Base-by-base conservation (phyloP, 2,329 filamentous ascomycete species). In the Neurospora sp. region DNA sequence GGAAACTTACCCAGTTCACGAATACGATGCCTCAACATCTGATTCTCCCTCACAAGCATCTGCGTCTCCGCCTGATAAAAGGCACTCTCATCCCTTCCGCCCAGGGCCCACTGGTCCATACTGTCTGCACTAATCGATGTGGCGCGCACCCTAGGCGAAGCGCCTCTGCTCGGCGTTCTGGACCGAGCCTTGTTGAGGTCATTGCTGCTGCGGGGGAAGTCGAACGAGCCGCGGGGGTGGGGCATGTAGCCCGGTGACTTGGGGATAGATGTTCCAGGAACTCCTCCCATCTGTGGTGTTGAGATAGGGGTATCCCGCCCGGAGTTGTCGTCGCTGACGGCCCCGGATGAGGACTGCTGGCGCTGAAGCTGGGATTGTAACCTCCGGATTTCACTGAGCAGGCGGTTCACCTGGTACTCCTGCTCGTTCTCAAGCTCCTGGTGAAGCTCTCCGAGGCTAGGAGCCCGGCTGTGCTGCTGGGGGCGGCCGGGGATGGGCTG, bases 51-150 rank as follows among this genome's bases (percentile, higher is more conserved):
- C 28, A 89, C 86, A 75, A 95, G 80, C 81, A 88, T 93, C 79
- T 93, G 90, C 1, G 91, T 93, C 80, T 95, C 92, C 4, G 91
- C 91, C 78, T 93, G 91, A 76, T 94, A 94, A 78, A 93, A 93
- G 0, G 90, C 89, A 73, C 86, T 89, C 78, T 94, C 91, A 75
- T 93, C 91, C 19, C 91, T 84, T 8, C 86, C 86, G n/a, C 86
- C 86, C 1, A 91, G 83, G 67, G 85, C 80, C 81, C 85, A 88
- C 38, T 77, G 75, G 68, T 93, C 89, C 40, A 84, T 85, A 68
- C 82, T 84, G 69, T 90, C 88, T 19, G 80, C 85, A 70, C 85
- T 85, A 73, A 89, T 87, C 2, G 87, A 89, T 42, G 86, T 83
- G 66, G 87, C 80, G 75, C 86, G 79, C 76, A 90, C 75, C 78